phyloP scores from a whole-genome alignment of 202 grass and related monocot species.

The Schoenoplectus tabernaemontani region DNA sequence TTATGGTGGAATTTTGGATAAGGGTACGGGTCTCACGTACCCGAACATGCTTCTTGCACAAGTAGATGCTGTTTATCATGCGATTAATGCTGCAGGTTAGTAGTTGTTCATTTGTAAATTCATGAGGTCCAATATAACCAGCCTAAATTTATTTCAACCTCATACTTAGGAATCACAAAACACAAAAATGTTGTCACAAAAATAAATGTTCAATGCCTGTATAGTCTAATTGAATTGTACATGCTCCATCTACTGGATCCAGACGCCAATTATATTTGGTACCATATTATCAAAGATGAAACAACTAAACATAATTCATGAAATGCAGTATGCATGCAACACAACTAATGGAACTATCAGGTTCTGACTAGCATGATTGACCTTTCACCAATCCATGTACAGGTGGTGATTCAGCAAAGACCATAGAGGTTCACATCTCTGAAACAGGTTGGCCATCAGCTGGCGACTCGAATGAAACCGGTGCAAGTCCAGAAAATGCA shows the following conservation, averaged over 20 bases:
- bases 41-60: constrained; percentile 56
- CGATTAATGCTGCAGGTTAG: constrained; percentile 42
- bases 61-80: constrained; percentile 60
- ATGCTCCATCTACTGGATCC: neutral
- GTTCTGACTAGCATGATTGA: neutral
- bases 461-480: constrained; percentile 47
- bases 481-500: constrained; percentile 40
- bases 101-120: neutral
- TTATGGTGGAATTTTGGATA: constrained; percentile 40
- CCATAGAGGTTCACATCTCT: constrained; percentile 53
- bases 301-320: neutral
- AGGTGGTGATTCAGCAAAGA: constrained; percentile 31
- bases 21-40: constrained; percentile 38
- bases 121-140: neutral
- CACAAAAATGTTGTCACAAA: neutral
- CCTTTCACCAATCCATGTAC: neutral
- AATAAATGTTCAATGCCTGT: neutral
- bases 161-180: neutral
- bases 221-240: neutral
- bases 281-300: neutral
- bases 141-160: neutral
- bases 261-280: neutral
- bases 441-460: constrained; percentile 75
- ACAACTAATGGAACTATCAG: neutral
- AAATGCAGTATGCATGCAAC: neutral